Evolutionary conservation across 2,329 filamentous ascomycete species (phyloP).

Genomic region (Colletotrichum tanaceti): DNA sequence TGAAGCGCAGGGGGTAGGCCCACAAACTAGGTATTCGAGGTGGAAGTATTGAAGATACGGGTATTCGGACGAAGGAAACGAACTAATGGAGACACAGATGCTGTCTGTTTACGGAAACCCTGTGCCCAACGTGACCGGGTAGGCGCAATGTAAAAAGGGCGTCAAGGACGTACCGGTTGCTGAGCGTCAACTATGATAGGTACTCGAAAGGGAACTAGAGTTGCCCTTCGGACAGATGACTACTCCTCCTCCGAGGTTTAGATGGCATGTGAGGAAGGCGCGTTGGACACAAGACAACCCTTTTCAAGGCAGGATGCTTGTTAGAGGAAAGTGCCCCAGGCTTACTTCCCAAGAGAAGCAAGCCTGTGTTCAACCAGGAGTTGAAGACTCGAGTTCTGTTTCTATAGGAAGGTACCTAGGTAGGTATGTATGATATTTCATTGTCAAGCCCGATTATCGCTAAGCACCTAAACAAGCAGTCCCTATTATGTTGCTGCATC

Average conservation of each 20-base stretch:
- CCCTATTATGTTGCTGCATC: neutral
- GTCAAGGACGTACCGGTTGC: neutral
- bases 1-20: neutral
- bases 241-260: neutral
- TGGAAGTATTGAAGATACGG: neutral
- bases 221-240: neutral
- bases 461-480: too few species aligned
- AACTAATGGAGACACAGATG: too few species aligned
- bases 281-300: neutral
- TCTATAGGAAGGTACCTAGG: too few species aligned
- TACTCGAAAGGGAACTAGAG: neutral
- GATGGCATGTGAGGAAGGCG: neutral
- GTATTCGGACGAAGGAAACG: too few species aligned
- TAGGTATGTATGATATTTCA: neutral
- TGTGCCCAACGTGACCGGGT: neutral
- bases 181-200: too few species aligned
- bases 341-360: neutral
- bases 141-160: neutral
- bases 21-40: neutral
- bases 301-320: neutral
- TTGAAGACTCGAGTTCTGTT: too few species aligned
- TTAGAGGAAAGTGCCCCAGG: neutral
- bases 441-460: too few species aligned
- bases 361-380: too few species aligned
- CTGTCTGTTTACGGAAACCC: neutral